These are phyloP conservation scores for Blastocystis sp. DNA, from an alignment of 352 stramenopile species.

Conservation along the genomic window DNA sequence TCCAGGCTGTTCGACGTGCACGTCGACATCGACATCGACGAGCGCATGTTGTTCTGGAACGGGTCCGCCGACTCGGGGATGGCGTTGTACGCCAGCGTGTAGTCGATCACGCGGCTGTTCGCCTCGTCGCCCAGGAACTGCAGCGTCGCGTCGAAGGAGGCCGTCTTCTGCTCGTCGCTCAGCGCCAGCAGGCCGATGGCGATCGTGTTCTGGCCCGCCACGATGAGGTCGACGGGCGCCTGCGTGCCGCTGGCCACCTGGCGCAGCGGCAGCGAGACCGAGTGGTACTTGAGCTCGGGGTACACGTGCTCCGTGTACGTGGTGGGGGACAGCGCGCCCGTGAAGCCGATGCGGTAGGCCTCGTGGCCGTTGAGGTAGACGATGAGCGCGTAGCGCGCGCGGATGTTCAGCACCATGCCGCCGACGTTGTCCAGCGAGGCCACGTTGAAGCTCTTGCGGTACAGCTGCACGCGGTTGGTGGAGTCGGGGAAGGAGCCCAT, in stretches of 20 bases:
- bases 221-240: neutral
- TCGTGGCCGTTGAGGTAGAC: constrained; percentile 20
- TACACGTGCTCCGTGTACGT: constrained; percentile 11
- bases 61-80: neutral
- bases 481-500: constrained; percentile 8
- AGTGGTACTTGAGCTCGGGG: constrained; percentile 25
- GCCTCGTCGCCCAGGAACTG: neutral
- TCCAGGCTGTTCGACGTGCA: neutral
- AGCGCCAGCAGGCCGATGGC: constrained; percentile 7
- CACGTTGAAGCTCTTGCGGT: constrained; percentile 35
- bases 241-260: neutral
- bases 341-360: constrained; percentile 19
- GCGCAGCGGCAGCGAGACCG: constrained; percentile 9
- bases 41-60: neutral
- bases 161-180: neutral
- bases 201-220: neutral
- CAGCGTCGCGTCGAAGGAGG: constrained; percentile 17
- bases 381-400: neutral
- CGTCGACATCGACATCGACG: neutral
- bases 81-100: neutral
- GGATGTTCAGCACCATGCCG: constrained; percentile 8
- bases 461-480: constrained; percentile 35
- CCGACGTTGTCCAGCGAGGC: neutral
- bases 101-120: neutral
- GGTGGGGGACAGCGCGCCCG: neutral